Percentiles rank a stretch among this genome's conserved stretches.
phyloP scores from a whole-genome alignment of 768 basidiomycete genomes.

The Russula griseocarnosa region DNA sequence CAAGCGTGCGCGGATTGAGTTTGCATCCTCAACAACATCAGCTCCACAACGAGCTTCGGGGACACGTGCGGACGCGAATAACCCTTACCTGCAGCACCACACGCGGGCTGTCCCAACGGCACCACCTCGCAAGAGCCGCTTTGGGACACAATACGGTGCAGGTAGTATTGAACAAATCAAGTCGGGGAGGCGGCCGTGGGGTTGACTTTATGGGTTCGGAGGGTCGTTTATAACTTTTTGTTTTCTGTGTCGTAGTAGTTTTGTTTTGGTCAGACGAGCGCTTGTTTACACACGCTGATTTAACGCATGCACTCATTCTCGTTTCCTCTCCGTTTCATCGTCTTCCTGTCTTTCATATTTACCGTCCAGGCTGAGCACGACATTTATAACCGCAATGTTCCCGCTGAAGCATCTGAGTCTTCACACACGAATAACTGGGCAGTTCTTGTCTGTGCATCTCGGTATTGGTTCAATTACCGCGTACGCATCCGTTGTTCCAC shows the following conservation, averaged over 20 bases:
- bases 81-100: constrained; percentile 25
- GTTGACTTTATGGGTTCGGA: background rate
- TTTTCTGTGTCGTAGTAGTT: background rate
- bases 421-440: constrained; percentile 98
- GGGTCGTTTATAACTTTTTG: background rate
- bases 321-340: constrained; percentile 3
- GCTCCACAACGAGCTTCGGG: constrained; percentile 10
- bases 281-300: background rate
- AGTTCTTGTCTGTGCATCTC: constrained; percentile 87
- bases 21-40: constrained; percentile 34
- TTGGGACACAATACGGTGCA: constrained; percentile 15
- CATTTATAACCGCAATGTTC: constrained; percentile 17
- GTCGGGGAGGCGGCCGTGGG: constrained; percentile 14
- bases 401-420: constrained; percentile 18
- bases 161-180: constrained; percentile 13
- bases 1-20: constrained; percentile 44
- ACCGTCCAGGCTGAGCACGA: background rate
- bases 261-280: background rate
- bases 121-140: constrained; percentile 22
- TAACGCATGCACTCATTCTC: background rate
- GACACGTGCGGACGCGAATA: constrained; percentile 6
- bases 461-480: constrained; percentile 99
- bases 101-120: constrained; percentile 7
- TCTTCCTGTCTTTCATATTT: constrained; percentile 8
- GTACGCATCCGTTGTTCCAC: constrained; percentile 44